Base-by-base conservation (phyloP, 1,284 basidiomycete species). In the Tilletia setariae region DNA sequence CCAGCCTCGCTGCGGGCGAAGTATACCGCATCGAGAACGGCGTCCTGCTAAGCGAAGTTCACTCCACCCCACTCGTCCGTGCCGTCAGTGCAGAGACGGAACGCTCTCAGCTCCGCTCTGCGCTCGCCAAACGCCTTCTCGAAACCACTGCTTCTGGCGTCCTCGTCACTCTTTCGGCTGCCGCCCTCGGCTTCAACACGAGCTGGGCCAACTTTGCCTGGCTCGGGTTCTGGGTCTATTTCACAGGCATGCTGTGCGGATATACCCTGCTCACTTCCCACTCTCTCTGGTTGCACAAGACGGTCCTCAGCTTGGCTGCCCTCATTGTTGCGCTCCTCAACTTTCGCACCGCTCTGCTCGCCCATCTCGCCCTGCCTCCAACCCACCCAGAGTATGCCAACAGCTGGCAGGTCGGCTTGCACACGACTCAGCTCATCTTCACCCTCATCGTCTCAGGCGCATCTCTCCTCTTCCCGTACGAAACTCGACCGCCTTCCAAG, bases 21-120 rank as follows among this genome's bases (percentile, higher is more conserved):
- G 79, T 82, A 47, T 80, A 79, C 53, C 76, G 72, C 64, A 76
- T 77, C 28, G 80, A 82, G 63, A 82, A 82, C 49, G 77, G 77
- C 28, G 78, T 81, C 64, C 74, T 82, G 46, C 69, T 82, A 46
- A 79, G 81, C 67, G 79, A 79, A 61, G 79, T 80, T 3, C 76
- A 79, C 42, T 65, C 71, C 23, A 78, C 76, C 9, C 78, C 75
- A 11, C 66, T 71, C 32, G 9, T 11, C 63, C 63, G 28, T 23
- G 6, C 23, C 43, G 9, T 43, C 7, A 49, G 32, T 25, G 42
- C 35, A 32, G 68, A 73, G 44, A 51, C 32, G 3, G 66, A 67
- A 35, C 65, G 69, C 9, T 9, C 16, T 44, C 21, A 59, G 9
- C 43, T 25, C 32, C 63, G 63, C 9, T 63, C 72, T 61, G 75